Conservation (phyloP, 352 stramenopile species). For the Globisporangium polare region DNA sequence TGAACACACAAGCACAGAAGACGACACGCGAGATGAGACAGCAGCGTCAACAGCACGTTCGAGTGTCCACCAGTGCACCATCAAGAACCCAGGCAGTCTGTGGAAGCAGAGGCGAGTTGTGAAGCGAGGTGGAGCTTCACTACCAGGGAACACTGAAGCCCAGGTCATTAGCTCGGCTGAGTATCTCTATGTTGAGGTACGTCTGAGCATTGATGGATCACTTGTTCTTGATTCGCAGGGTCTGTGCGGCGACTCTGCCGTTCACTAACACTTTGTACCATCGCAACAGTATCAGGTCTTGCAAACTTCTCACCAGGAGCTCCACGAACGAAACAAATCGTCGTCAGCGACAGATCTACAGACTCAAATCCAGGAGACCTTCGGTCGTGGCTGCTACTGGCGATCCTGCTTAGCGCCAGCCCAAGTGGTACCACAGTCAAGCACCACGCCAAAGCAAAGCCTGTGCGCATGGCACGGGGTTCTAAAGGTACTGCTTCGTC, state of each 20-base stretch:
- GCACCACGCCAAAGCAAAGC: not conserved
- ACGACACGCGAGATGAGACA: not conserved
- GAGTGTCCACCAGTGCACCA: constrained; percentile 18
- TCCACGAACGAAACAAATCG: not conserved
- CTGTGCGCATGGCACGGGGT: constrained; percentile 31
- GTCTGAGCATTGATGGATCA: not conserved
- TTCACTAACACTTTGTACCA: not conserved
- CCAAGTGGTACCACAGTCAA: too few species aligned
- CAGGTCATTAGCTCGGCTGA: constrained; percentile 7
- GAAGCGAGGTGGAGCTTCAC: not conserved
- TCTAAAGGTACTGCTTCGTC: constrained; percentile 17
- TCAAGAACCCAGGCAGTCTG: constrained; percentile 26
- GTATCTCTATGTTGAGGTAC: constrained; percentile 16
- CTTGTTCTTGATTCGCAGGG: too few species aligned
- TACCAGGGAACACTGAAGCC: constrained; percentile 1
- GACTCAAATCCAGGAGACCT: constrained; percentile 13
- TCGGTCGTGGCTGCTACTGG: constrained; percentile 26
- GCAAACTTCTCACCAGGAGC: not conserved
- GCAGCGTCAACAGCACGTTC: not conserved
- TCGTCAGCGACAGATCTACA: not conserved
- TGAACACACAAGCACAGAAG: not conserved
- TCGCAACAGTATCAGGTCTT: constrained; percentile 16
- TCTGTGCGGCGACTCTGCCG: not conserved
- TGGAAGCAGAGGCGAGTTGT: constrained; percentile 8
- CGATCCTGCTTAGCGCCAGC: constrained; percentile 26